These are phyloP conservation scores for Quercus aquifolioides DNA, from an alignment of 306 rosid species.

Conservation along the genomic window DNA sequence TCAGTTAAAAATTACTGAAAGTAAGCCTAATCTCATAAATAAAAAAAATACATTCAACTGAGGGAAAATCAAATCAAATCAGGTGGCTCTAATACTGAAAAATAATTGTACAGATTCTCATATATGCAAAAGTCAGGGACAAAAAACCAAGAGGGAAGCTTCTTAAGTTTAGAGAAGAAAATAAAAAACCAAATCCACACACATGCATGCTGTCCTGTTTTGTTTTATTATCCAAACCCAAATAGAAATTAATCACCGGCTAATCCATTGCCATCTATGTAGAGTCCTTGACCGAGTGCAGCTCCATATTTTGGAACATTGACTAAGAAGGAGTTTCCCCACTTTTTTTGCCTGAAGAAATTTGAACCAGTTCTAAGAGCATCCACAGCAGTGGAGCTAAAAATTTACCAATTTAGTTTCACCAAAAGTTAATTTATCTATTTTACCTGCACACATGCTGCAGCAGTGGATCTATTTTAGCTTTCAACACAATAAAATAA, in stretches of 20 bases:
- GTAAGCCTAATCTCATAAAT: too few species aligned
- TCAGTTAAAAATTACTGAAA: fast-evolving
- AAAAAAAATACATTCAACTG: too few species aligned
- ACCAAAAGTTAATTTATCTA: too few species aligned
- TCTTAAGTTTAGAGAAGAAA: neutral
- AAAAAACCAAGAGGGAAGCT: neutral
- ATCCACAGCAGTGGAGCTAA: too few species aligned
- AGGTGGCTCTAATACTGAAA: too few species aligned
- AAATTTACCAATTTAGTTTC: too few species aligned
- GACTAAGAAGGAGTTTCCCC: neutral
- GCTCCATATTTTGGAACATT: neutral
- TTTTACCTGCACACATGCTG: too few species aligned
- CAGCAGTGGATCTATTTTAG: too few species aligned
- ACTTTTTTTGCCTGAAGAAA: neutral
- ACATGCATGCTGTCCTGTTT: neutral
- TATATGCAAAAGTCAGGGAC: too few species aligned
- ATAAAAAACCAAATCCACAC: neutral
- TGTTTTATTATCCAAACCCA: neutral
- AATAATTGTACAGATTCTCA: too few species aligned
- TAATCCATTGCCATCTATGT: slow-evolving; percentile 9
- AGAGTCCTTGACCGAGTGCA: slow-evolving; percentile 2
- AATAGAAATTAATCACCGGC: slow-evolving; percentile 7
- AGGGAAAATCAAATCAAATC: too few species aligned
- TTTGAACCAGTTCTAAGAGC: neutral
- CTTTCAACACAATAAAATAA: too few species aligned